Base-by-base conservation (phyloP, 139 green algal species). In the Auxenochlorella protothecoides region DNA sequence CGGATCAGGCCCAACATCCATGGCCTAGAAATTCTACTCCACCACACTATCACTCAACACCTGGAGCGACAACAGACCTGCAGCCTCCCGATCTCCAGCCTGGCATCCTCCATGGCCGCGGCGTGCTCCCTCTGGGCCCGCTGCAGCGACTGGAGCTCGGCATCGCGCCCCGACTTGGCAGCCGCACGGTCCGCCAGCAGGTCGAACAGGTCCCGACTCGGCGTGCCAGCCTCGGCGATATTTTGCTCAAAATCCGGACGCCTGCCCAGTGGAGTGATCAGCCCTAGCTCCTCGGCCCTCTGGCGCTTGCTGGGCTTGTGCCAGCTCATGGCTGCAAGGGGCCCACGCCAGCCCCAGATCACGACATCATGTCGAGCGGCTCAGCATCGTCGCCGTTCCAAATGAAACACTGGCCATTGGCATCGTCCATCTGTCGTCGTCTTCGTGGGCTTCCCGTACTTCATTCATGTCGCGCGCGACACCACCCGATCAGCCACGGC, bases 151-250 rank as follows among this genome's bases (percentile, higher is more conserved):
- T 64, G 15, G 53, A 81, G 63, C 60, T 76, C 66, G 13, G 8
- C 12, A 13, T 81, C 70, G 9, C 76, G 76, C 60, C 68, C 71
- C 10, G 68, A 65, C 52, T 74, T 65, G 59, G 59, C 64, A 55
- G 53, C 57, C 52, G 65, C 53, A 2, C 76, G 59, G 59, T 81
- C 52, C 0, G 76, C 66, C 51, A 81, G 68, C 55, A 63, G 74
- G 2, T 71, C 71, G 70, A 81, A 81, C 52, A 81, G 53, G 54
- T 78, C 76, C 14, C 65, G 65, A 66, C 59, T 68, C 11, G 11
- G n/a, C 5, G 3, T 54, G 63, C 51, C 10, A 52, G 57, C 0
- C 44, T 56, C 72, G 51, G 63, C 51, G 66, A 55, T 44, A 0
- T 44, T 44, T 44, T 44, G 62, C 27, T 27, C 5, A 66, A 44